Evolutionary conservation across 225 moss, liverwort and hornwort species (phyloP).

Genomic region (Polytrichum commune): DNA sequence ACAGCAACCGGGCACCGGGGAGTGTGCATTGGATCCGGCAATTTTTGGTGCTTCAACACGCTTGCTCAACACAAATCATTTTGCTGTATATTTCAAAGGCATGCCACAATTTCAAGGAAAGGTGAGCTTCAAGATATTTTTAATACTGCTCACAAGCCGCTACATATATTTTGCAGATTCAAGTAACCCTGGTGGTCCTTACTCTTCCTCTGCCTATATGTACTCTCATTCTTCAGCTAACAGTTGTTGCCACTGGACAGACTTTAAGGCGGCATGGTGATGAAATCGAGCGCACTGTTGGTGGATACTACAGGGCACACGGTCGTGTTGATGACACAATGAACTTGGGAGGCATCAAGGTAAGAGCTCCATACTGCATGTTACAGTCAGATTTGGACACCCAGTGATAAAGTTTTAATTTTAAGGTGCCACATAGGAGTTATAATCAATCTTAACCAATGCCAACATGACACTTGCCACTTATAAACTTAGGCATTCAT

Average conservation of each 20-base stretch:
- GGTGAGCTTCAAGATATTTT: slow-evolving; percentile 24
- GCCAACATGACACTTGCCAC: too few species aligned
- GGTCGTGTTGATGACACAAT: slow-evolving; percentile 71
- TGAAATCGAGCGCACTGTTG: slow-evolving; percentile 54
- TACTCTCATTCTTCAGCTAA: slow-evolving; percentile 6
- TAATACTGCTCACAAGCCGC: neutral
- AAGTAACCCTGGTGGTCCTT: too few species aligned
- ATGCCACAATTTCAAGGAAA: slow-evolving; percentile 54
- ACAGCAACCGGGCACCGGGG: slow-evolving; percentile 41
- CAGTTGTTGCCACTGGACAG: slow-evolving; percentile 29
- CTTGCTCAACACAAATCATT: slow-evolving; percentile 53
- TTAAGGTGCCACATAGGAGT: too few species aligned
- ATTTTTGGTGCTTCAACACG: slow-evolving; percentile 47
- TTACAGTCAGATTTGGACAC: too few species aligned
- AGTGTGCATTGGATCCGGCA: slow-evolving; percentile 52
- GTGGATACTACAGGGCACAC: slow-evolving; percentile 59
- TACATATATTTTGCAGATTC: neutral
- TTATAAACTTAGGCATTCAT: too few species aligned
- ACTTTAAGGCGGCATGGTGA: slow-evolving; percentile 65
- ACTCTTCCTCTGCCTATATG: too few species aligned
- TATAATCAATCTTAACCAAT: too few species aligned
- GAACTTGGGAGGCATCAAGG: slow-evolving; percentile 74
- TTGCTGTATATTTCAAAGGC: slow-evolving; percentile 52
- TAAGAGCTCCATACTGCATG: slow-evolving; percentile 11
- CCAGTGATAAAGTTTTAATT: too few species aligned